Evolutionary conservation across 495 filamentous ascomycete species (phyloP).

Genomic region (Penicillium subrubescens): DNA sequence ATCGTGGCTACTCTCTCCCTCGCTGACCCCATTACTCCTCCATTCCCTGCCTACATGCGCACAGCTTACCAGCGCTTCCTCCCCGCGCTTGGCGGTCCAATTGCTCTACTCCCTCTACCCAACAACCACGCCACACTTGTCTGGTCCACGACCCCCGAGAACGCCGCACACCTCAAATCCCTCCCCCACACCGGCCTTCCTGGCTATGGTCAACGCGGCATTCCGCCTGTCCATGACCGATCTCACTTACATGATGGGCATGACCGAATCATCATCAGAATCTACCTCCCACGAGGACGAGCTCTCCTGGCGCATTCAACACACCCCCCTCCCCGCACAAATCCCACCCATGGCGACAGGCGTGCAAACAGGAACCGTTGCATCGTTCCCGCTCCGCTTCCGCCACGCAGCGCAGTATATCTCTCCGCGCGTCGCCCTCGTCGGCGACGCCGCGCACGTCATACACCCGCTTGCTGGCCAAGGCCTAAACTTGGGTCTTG

Average conservation of each 20-base stretch:
- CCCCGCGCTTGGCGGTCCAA: constrained; percentile 74
- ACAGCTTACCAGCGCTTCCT: constrained; percentile 95
- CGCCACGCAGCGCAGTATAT: constrained; percentile 92
- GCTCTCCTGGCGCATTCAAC: constrained; percentile 75
- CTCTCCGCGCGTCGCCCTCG: constrained; percentile 80
- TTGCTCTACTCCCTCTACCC: constrained; percentile 88
- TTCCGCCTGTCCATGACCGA: constrained; percentile 83
- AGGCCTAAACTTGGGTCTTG: constrained; percentile 90
- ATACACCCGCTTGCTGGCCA: constrained; percentile 94
- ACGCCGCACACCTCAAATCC: constrained; percentile 79
- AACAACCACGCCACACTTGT: constrained; percentile 81
- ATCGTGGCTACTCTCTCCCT: constrained; percentile 86
- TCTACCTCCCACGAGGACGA: constrained; percentile 63
- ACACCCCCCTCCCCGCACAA: constrained; percentile 55
- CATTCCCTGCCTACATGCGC: constrained; percentile 49
- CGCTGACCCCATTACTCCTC: constrained; percentile 42
- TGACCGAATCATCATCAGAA: constrained; percentile 39
- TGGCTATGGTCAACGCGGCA: constrained; percentile 88
- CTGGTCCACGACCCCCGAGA: constrained; percentile 83
- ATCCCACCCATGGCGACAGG: constrained; percentile 61
- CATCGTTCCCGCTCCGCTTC: constrained; percentile 88
- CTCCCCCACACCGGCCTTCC: constrained; percentile 70
- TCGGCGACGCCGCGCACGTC: constrained; percentile 94
- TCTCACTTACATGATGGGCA: constrained; percentile 75
- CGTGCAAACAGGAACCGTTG: constrained; percentile 79